phyloP scores from a whole-genome alignment of 495 filamentous ascomycete genomes.

The Diplogelasinospora grovesii region DNA sequence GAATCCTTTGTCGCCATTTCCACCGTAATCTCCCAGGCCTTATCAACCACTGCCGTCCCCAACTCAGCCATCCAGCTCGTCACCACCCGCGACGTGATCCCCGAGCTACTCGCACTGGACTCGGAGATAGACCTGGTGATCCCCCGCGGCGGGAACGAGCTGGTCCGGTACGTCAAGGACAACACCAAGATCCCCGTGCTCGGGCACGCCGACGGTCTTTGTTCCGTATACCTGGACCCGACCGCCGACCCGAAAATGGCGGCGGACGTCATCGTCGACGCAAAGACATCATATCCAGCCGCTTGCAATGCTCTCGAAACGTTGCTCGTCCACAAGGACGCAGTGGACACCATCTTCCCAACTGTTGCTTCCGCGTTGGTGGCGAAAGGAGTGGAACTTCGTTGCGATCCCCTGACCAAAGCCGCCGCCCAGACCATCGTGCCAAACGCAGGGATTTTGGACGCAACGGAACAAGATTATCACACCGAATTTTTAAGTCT shows the following conservation, averaged over 20 bases:
- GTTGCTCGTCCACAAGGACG: constrained; percentile 71
- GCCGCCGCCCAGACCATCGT: constrained; percentile 44
- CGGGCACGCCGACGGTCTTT: constrained; percentile 93
- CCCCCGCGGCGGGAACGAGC: constrained; percentile 85
- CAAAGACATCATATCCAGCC: constrained; percentile 91
- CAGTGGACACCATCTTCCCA: constrained; percentile 63
- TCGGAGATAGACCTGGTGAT: constrained; percentile 90
- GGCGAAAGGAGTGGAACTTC: constrained; percentile 70
- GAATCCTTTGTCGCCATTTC: constrained; percentile 90
- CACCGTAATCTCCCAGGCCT: constrained; percentile 70
- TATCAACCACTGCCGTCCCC: constrained; percentile 71
- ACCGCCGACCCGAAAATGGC: constrained; percentile 69
- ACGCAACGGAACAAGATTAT: constrained; percentile 64
- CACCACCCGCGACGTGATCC: constrained; percentile 80
- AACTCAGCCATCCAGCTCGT: constrained; percentile 86
- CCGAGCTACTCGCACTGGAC: constrained; percentile 75
- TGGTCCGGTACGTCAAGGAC: constrained; percentile 84
- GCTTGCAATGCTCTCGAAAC: constrained; percentile 93
- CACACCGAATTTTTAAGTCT: constrained; percentile 86
- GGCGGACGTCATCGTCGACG: constrained; percentile 75
- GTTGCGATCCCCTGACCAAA: constrained; percentile 68
- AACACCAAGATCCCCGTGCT: constrained; percentile 92
- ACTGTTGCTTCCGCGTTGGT: constrained; percentile 63
- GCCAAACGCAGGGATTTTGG: constrained; percentile 43
- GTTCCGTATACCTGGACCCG: constrained; percentile 77